Percentiles rank a stretch among this genome's conserved stretches.
These are phyloP conservation scores for Pestalotiopsis sp. DNA, from an alignment of 2,329 filamentous ascomycete species.

Conservation along the genomic window DNA sequence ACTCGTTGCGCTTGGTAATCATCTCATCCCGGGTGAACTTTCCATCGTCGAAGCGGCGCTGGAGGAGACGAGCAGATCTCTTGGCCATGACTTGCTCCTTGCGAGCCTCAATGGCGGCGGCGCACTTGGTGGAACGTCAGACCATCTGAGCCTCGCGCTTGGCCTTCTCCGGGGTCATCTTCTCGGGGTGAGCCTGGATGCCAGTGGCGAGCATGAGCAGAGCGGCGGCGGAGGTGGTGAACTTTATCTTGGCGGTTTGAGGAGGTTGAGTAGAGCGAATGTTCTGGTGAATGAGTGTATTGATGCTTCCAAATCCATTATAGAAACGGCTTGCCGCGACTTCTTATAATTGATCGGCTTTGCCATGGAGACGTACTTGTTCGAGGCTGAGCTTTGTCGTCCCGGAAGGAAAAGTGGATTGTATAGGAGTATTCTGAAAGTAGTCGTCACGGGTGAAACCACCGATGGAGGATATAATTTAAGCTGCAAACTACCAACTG, in stretches of 20 bases:
- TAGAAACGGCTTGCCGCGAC: not conserved
- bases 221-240: not conserved
- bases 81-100: not conserved
- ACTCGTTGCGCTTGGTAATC: constrained; percentile 1
- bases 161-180: constrained; percentile 8
- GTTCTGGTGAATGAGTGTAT: not conserved
- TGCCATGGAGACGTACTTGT: not conserved
- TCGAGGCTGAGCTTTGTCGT: not conserved
- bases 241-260: not conserved
- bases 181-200: constrained; percentile 1
- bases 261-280: not conserved
- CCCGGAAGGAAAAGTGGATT: not conserved
- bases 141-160: constrained; percentile 9
- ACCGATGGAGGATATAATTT: not conserved
- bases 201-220: not conserved
- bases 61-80: not conserved
- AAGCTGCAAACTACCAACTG: not conserved
- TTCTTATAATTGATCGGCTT: not conserved
- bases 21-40: not conserved
- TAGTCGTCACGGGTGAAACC: not conserved
- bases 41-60: not conserved
- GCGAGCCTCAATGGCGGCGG: constrained; percentile 8
- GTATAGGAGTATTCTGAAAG: not conserved
- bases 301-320: not conserved
- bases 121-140: constrained; percentile 8